Conservation (phyloP, 2,329 filamentous ascomycete species). For the Stachybotrys chartarum region DNA sequence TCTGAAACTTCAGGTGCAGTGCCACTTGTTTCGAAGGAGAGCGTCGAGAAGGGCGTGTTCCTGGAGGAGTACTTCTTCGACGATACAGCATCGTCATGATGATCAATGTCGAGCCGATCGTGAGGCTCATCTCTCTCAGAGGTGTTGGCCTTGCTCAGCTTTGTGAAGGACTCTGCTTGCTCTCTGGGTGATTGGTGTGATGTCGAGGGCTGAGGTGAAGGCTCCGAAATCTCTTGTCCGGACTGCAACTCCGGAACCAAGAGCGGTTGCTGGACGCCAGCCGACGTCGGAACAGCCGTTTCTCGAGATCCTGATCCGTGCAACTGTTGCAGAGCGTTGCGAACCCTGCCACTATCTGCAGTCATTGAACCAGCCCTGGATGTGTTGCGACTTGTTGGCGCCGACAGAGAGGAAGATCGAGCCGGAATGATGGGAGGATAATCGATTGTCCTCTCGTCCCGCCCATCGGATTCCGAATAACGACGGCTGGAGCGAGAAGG, state of each 20-base stretch:
- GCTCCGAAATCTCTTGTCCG: background rate
- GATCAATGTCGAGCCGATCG: constrained; percentile 32
- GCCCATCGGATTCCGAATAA: constrained; percentile 40
- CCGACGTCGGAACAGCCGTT: background rate
- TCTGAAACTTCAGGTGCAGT: constrained; percentile 58
- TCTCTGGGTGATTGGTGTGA: background rate
- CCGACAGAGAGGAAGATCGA: constrained; percentile 54
- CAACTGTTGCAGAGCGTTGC: constrained; percentile 31
- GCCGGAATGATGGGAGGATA: constrained; percentile 50
- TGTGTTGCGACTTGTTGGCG: constrained; percentile 51
- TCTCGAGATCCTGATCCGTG: background rate
- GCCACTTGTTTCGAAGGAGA: constrained; percentile 53
- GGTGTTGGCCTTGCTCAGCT: constrained; percentile 5
- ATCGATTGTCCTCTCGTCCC: constrained; percentile 51
- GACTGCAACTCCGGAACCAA: background rate
- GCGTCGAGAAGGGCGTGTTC: constrained; percentile 55
- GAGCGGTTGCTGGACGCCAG: background rate
- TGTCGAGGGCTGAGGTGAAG: background rate
- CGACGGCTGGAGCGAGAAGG: constrained; percentile 32
- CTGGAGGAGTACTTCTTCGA: constrained; percentile 46
- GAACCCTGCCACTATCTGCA: constrained; percentile 50
- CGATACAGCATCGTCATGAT: constrained; percentile 46
- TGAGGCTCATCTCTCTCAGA: constrained; percentile 3
- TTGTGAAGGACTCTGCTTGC: background rate
- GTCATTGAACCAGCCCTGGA: constrained; percentile 50